phyloP scores from a whole-genome alignment of 371 early-diverging fungal species.

The Mucor velutinosus region DNA sequence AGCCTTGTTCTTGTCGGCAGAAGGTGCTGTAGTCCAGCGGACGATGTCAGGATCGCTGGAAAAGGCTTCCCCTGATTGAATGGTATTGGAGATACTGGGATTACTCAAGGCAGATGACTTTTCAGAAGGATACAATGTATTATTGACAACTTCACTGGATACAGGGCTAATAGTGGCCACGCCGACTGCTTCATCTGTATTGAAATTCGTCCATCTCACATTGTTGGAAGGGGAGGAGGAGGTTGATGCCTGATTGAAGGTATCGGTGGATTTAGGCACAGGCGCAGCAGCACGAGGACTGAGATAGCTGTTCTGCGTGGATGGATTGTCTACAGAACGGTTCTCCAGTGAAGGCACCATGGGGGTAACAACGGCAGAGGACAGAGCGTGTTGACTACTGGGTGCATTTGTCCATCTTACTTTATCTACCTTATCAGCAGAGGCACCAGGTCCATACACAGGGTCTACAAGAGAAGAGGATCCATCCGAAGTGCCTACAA shows the following conservation, averaged over 20 bases:
- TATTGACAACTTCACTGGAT: neutral
- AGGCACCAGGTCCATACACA: neutral
- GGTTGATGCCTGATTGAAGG: neutral
- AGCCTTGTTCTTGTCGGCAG: neutral
- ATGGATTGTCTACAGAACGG: neutral
- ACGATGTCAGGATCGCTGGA: slow-evolving; percentile 39
- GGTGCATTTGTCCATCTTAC: slow-evolving; percentile 18
- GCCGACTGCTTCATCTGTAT: slow-evolving; percentile 47
- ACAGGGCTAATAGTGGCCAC: slow-evolving; percentile 36
- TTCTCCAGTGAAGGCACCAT: neutral
- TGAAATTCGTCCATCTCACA: slow-evolving; percentile 37
- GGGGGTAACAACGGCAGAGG: neutral
- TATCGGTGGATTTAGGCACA: neutral
- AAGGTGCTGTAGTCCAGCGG: slow-evolving; percentile 38
- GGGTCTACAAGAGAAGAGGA: slow-evolving; percentile 6
- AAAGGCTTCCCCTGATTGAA: slow-evolving; percentile 19
- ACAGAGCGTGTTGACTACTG: slow-evolving; percentile 3
- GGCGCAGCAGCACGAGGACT: neutral
- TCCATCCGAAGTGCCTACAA: slow-evolving; percentile 5
- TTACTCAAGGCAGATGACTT: neutral
- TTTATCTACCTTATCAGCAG: neutral
- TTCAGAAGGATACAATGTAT: neutral
- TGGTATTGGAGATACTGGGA: slow-evolving; percentile 1
- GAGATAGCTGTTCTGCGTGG: neutral
- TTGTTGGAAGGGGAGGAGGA: neutral